These are phyloP conservation scores for Stipa capillata DNA, from an alignment of 176 grass and related monocot species.

Conservation along the genomic window DNA sequence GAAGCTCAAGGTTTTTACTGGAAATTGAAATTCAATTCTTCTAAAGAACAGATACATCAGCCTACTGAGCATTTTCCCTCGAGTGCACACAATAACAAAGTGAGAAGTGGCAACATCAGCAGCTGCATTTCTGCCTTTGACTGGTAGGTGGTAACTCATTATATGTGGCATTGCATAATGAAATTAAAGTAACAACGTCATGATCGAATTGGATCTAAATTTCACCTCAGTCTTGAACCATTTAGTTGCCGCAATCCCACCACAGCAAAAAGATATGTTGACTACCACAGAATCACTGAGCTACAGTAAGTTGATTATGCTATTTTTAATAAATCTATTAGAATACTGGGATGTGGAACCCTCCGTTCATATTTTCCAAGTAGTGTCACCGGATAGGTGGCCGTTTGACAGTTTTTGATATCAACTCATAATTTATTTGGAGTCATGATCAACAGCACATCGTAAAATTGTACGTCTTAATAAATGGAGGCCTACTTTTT, in stretches of 20 bases:
- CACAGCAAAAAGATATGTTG: not conserved
- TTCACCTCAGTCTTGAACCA: not conserved
- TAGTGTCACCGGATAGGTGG: not conserved
- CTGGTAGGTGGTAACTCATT: not conserved
- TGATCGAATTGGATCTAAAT: not conserved
- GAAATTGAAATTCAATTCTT: not conserved
- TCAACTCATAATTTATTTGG: not conserved
- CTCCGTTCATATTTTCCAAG: not conserved
- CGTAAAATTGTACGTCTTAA: not conserved
- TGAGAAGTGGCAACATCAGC: not conserved
- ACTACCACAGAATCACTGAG: too few relatives aligned
- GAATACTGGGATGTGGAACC: not conserved
- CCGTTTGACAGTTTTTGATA: not conserved
- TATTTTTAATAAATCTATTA: not conserved
- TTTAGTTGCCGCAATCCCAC: not conserved
- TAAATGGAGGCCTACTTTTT: not conserved
- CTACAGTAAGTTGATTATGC: not conserved
- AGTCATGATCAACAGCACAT: not conserved
- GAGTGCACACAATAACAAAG: not conserved
- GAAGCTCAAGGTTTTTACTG: not conserved
- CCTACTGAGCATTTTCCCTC: not conserved
- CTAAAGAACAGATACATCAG: not conserved
- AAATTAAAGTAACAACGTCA: not conserved
- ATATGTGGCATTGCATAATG: not conserved
- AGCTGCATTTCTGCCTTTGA: not conserved